Conservation (phyloP, 1,139 yeast genomes). For the Spencermartinsiella ligniputridi region DNA sequence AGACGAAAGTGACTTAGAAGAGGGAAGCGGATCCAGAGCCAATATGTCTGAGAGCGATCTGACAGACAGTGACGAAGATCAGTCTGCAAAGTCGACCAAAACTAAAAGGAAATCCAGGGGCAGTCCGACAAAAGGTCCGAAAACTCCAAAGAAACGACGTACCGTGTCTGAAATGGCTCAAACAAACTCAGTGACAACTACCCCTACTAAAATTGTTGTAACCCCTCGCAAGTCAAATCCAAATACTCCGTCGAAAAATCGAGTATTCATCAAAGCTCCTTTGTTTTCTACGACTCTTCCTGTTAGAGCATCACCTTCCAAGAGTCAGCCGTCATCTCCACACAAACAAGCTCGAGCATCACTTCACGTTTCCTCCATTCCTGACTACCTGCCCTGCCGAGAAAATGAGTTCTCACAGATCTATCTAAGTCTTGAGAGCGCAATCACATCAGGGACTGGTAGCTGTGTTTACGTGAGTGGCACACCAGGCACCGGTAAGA, state of each 20-base stretch:
- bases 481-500: constrained; percentile 97
- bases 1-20: background rate
- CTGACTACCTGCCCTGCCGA: constrained; percentile 76
- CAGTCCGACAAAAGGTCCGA: constrained; percentile 29
- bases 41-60: background rate
- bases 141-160: background rate
- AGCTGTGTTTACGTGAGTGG: constrained; percentile 90
- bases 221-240: background rate
- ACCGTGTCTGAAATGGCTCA: background rate
- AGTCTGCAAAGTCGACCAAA: background rate
- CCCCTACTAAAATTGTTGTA: background rate
- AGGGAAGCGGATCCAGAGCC: background rate
- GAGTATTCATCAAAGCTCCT: background rate
- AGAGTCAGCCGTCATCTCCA: constrained; percentile 13
- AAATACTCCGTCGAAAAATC: background rate
- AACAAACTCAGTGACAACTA: background rate
- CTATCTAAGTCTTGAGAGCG: constrained; percentile 66
- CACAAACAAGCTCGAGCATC: constrained; percentile 52
- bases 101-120: background rate
- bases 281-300: background rate
- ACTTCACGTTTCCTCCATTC: constrained; percentile 60
- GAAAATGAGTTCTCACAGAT: constrained; percentile 80
- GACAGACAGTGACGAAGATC: constrained; percentile 4
- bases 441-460: constrained; percentile 70
- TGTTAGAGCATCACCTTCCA: background rate